Conservation (phyloP, 345 rosid species). For the Boechera retrofracta region DNA sequence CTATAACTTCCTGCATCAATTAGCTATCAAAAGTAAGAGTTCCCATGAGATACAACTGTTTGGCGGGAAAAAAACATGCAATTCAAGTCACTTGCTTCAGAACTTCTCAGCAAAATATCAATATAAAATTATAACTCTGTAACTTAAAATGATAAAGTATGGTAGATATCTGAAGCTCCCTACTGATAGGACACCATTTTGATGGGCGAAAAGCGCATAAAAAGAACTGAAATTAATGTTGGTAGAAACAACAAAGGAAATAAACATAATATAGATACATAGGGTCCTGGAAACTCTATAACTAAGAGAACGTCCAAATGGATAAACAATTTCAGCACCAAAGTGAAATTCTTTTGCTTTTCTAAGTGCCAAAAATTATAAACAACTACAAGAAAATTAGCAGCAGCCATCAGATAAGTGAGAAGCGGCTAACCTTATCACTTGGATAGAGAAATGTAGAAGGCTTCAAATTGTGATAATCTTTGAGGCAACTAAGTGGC, state of each 20-base stretch:
- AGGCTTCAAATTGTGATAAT: slow-evolving; percentile 92
- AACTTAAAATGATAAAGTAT: background rate
- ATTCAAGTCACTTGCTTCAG: slow-evolving; percentile 13
- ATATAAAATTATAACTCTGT: slow-evolving; percentile 3
- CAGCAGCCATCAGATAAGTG: slow-evolving; percentile 2
- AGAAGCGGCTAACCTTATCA: slow-evolving; percentile 69
- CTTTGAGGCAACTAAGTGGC: slow-evolving; percentile 87
- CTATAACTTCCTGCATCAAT: slow-evolving; percentile 79
- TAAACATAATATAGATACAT: background rate
- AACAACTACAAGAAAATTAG: slow-evolving; percentile 8
- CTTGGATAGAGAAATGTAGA: slow-evolving; percentile 88
- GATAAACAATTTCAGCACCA: slow-evolving; percentile 12
- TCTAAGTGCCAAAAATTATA: slow-evolving; percentile 11
- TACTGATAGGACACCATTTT: slow-evolving; percentile 14
- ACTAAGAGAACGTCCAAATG: background rate
- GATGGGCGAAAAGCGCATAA: background rate
- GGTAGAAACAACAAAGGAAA: background rate
- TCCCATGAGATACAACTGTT: slow-evolving; percentile 1
- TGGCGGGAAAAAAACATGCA: background rate
- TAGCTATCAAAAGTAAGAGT: slow-evolving; percentile 24
- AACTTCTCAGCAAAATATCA: slow-evolving; percentile 10
- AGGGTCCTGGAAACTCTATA: background rate
- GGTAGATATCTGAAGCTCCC: slow-evolving; percentile 12
- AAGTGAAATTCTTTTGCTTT: slow-evolving; percentile 3
- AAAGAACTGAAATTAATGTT: background rate